These are phyloP conservation scores for Sporothrix pseudoabietina DNA, from an alignment of 2,329 filamentous ascomycete species.

Conservation along the genomic window DNA sequence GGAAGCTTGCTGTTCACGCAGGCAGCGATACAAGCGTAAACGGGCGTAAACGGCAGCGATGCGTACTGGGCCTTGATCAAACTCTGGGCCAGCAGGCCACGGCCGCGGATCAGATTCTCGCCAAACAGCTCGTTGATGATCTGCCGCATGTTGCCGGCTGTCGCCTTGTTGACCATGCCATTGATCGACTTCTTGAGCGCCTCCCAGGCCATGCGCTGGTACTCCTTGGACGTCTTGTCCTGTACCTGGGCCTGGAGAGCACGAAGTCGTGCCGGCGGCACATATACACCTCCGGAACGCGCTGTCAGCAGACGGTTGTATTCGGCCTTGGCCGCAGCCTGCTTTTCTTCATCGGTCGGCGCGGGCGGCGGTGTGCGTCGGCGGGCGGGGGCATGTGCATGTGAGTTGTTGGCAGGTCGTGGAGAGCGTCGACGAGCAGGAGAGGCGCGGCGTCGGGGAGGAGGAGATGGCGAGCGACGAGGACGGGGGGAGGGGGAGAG, in stretches of 20 bases:
- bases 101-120: constrained; percentile 88
- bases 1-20: constrained; percentile 98
- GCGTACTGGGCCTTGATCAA: constrained; percentile 99
- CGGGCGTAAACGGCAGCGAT: constrained; percentile 91
- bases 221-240: constrained; percentile 94
- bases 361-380: constrained; percentile 44
- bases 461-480: constrained; percentile 19
- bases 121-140: constrained; percentile 95
- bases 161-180: constrained; percentile 98
- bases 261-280: constrained; percentile 85
- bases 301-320: constrained; percentile 90
- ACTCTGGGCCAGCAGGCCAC: constrained; percentile 89
- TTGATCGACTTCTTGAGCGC: constrained; percentile 99
- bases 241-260: constrained; percentile 96
- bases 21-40: constrained; percentile 92
- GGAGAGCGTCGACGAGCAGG: constrained; percentile 25
- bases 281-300: constrained; percentile 94
- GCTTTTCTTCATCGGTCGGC: constrained; percentile 77
- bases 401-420: neutral
- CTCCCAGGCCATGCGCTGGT: constrained; percentile 99
- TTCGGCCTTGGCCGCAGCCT: constrained; percentile 85
- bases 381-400: neutral
- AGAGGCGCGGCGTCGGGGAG: neutral
- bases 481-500: neutral
- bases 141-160: constrained; percentile 95